Evolutionary conservation across 169 alveolate species (phyloP), one percentile per base, ranked within the genome.

Genomic region (Toxoplasma gondii): DNA sequence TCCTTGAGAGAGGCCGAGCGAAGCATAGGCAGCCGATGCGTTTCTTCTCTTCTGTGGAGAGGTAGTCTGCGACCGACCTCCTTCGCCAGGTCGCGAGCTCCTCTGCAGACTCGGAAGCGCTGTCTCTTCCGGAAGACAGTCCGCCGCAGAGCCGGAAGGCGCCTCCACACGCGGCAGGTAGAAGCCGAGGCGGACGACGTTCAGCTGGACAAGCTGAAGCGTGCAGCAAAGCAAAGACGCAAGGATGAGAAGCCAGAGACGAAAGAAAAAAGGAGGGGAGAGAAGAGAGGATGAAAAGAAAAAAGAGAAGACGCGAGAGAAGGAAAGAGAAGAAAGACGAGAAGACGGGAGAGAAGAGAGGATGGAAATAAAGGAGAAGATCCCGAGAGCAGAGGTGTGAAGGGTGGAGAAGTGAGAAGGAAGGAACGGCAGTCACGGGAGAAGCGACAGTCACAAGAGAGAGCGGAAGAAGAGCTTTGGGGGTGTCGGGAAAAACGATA

Each of bases 141-240:
- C 58, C 22, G 39, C 53, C 54, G 44, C 2, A 16, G 90, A 22
- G 24, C 1, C 36, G 7, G 53, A 43, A 27, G 49, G n/a, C 43
- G 39, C 10, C 84, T 74, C 84, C 84, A 41, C 44, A 29, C 90
- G 53, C 1, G 90, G 90, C 34, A 82, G 9, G 67, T 39, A 43
- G 90, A 82, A 43, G 17, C 90, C 90, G 38, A 82, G 67, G 41
- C 90, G 90, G 7, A 82, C 90, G 34, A 82, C 41, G 41, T 44
- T 44, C 67, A 82, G 90, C 24, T 36, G 90, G 5, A 82, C 90
- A 29, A 82, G 67, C 90, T 82, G 90, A 12, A 49, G 41, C 12
- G n/a, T 29, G 19, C 81, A 69, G 41, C 81, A 10, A 10, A 69
- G 81, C 7, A 69, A 29, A 24, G 19, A 5, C 4, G 41, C 41